A percentile compares a stretch with the other conserved stretches of the same genome.
phyloP scores from a whole-genome alignment of 129 eudicot species.

The Cynara cardunculus region DNA sequence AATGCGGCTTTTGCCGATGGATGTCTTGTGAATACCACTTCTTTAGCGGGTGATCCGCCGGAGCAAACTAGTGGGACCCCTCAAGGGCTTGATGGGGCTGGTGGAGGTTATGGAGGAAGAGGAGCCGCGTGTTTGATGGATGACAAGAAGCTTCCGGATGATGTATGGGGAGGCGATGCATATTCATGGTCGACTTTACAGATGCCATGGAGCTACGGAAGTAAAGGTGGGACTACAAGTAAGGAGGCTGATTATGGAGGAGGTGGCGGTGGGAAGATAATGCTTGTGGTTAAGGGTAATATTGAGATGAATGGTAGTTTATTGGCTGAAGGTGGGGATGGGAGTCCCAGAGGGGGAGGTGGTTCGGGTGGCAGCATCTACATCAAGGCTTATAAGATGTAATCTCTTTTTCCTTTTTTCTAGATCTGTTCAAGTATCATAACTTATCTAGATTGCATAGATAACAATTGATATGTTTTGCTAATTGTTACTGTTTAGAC shows the following conservation, averaged over 20 bases:
- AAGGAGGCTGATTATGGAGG: constrained; percentile 86
- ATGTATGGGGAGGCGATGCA: constrained; percentile 97
- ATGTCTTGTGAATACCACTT: constrained; percentile 67
- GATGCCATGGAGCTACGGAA: constrained; percentile 77
- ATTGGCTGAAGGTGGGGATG: constrained; percentile 88
- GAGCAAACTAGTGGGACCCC: constrained; percentile 94
- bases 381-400: constrained; percentile 84
- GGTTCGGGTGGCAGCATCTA: constrained; percentile 96
- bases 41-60: constrained; percentile 73
- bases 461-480: constrained; percentile 1
- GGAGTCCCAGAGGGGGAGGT: constrained; percentile 81
- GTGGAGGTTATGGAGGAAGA: constrained; percentile 93
- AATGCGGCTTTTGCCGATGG: constrained; percentile 54
- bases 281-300: constrained; percentile 32
- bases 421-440: neutral
- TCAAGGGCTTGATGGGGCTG: constrained; percentile 74
- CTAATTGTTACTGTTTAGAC: constrained; percentile 15
- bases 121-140: constrained; percentile 89
- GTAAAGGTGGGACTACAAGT: constrained; percentile 89
- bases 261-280: constrained; percentile 85
- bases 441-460: constrained; percentile 8
- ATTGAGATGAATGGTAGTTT: constrained; percentile 72
- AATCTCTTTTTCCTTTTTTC: constrained; percentile 22
- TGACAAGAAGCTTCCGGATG: constrained; percentile 64
- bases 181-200: constrained; percentile 66